These are phyloP conservation scores for Epipyxis sp. DNA, from an alignment of 108 stramenopile genomes.

Conservation along the genomic window DNA sequence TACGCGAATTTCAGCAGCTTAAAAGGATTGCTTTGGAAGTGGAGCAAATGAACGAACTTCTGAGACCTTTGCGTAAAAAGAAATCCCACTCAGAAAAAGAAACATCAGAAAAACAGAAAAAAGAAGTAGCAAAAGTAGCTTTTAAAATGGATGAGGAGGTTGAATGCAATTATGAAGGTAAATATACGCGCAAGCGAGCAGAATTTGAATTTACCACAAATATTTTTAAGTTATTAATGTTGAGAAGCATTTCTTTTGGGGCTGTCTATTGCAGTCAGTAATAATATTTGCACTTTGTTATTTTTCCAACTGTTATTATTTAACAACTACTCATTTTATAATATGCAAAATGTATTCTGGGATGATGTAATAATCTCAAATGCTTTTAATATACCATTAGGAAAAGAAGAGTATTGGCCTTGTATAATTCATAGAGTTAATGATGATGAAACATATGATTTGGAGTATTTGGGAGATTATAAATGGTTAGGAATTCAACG, in stretches of 20 bases:
- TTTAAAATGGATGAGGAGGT: slow-evolving; percentile 27
- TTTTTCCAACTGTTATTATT: too few species aligned
- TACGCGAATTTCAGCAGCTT: neutral
- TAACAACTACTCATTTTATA: too few species aligned
- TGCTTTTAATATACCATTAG: too few species aligned
- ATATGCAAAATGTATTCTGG: too few species aligned
- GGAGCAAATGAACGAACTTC: slow-evolving; percentile 30
- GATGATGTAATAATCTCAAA: too few species aligned
- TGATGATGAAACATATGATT: slow-evolving; percentile 32
- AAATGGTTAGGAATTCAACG: slow-evolving; percentile 18
- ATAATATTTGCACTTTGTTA: too few species aligned
- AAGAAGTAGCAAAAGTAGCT: neutral
- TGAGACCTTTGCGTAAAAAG: slow-evolving; percentile 1
- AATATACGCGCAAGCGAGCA: too few species aligned
- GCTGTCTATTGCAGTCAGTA: too few species aligned
- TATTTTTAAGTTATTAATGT: too few species aligned
- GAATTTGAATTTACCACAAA: too few species aligned
- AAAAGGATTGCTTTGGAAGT: slow-evolving; percentile 14
- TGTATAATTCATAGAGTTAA: slow-evolving; percentile 30
- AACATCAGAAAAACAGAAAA: neutral
- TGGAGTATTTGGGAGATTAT: slow-evolving; percentile 20
- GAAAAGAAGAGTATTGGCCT: slow-evolving; percentile 27
- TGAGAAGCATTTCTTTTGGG: too few species aligned
- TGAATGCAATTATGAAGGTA: slow-evolving; percentile 22
- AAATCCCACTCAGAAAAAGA: too few species aligned